Evolutionary conservation across 306 rosid genomes (phyloP).

Genomic region (Urtica urens): DNA sequence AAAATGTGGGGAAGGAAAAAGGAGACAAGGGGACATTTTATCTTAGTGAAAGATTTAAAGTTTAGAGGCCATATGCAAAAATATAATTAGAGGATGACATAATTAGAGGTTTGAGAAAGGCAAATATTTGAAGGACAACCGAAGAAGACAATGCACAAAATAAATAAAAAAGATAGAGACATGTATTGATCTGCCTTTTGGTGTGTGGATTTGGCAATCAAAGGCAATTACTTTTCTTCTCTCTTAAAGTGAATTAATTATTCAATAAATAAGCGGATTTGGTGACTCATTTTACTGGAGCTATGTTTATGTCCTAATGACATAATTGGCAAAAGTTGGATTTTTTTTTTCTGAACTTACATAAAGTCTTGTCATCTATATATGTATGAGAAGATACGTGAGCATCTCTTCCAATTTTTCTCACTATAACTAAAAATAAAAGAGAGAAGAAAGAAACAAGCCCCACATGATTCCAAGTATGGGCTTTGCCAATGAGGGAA

Average conservation of each 20-base stretch:
- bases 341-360: neutral
- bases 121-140: neutral
- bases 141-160: neutral
- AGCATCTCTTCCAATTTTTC: constrained; percentile 2
- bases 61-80: neutral
- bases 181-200: neutral
- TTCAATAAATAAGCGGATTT: neutral
- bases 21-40: neutral
- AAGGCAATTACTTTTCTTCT: no score
- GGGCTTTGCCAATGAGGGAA: no score
- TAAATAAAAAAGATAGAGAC: neutral
- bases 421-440: constrained; percentile 1
- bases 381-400: constrained; percentile 6
- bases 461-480: no score
- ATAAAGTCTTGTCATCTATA: neutral
- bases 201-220: no score
- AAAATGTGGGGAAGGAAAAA: neutral
- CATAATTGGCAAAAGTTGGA: neutral
- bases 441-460: no score
- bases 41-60: constrained; percentile 6
- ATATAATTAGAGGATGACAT: constrained; percentile 4
- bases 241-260: no score
- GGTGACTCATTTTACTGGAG: no score
- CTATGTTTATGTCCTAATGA: neutral
- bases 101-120: neutral